Base-by-base conservation (phyloP, 305 asterid genomes). In the Fraxinus velutina region DNA sequence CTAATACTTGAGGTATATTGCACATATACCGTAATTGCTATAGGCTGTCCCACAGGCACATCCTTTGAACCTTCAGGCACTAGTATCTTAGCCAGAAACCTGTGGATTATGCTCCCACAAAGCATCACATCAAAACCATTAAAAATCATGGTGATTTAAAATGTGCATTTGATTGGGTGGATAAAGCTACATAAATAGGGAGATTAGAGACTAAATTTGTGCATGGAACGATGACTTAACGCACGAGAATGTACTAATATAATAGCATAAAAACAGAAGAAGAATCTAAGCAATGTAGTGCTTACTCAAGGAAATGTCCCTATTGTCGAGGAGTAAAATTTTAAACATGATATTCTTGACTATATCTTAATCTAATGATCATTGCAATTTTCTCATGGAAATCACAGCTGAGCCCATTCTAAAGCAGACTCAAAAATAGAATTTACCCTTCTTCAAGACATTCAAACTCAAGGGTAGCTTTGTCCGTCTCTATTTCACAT, bases 401-500 rank as follows among this genome's bases (percentile, higher is more conserved):
- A 78, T 7, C 33, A 12, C 17, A 8, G 34, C 74, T 68, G 60
- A 85, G 44, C 39, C 84, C 55, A 73, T 15, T 47, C 50, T 83
- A 36, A 74, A 83, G 57, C 80, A 83, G 80, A 83, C 75, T 80
- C 75, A 78, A 74, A 80, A 44, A n/a, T 55, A 82, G 76, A 71
- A 78, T 76, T 71, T 91, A 96, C 99, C 99, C 98, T 87, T 96
- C 99, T 85, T 96, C 99, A 62, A 93, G 97, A 86, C 93, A 83
- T 87, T 96, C 99, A 88, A 90, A 92, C 88, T 96, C 99, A 82
- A 96, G 88, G 22, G 99, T 96, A 83, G 99, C 99, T 88, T 96
- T 96, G 88, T 96, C 99, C 9, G 99, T 96, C 90, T 96, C 99
- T 75, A 96, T 96, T 84, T 91, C 97, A 76, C 99, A 96, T 77